Evolutionary conservation across 306 rosid genomes (phyloP), one percentile per base, ranked within the genome.

Genomic region (Medicago truncatula): DNA sequence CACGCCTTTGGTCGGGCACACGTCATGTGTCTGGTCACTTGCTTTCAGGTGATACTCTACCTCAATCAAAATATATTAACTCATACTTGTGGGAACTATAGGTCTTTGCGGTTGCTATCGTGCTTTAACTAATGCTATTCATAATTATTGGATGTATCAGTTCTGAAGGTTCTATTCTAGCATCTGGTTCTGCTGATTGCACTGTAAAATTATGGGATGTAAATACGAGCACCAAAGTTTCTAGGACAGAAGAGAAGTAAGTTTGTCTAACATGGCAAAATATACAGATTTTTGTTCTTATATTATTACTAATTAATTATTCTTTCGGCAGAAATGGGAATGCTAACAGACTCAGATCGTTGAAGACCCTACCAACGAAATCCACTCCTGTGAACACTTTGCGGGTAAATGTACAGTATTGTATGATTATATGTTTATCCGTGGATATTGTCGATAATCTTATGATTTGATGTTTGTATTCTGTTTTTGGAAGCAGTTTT

Each of bases 121-220:
- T 18, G 6, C 57, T 9, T 6, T 23, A 59, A 21, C 71, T 74
- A 23, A 31, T 59, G 58, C 44, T 21, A 31, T 36, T 34, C 67
- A 52, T 70, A 46, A 17, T 76, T 71, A 62, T 70, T 76, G 77
- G 46, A 57, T 78, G 71, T 76, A 34, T 57, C 90, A 95, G 99
- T 52, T 89, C 96, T 43, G 97, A 95, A 88, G 97, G 97, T 76
- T 87, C 99, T 67, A 78, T 95, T 56, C 91, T 95, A 72, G 99
- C 99, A 49, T 92, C 99, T 31, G 99, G 99, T 31, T 95, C 97
- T 23, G 97, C 97, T 46, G 99, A 95, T 86, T 87, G 90, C 86
- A 88, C 97, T 18, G 98, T 95, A n/a, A 95, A 92, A 78, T 75
- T 95, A 76, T 95, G 99, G 98, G 99, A 95, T 73, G 89, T 92